A percentile compares a stretch with the other conserved stretches of the same genome.
phyloP scores from a whole-genome alignment of 108 stramenopile genomes.

The Pelagomonas calceolata region DNA sequence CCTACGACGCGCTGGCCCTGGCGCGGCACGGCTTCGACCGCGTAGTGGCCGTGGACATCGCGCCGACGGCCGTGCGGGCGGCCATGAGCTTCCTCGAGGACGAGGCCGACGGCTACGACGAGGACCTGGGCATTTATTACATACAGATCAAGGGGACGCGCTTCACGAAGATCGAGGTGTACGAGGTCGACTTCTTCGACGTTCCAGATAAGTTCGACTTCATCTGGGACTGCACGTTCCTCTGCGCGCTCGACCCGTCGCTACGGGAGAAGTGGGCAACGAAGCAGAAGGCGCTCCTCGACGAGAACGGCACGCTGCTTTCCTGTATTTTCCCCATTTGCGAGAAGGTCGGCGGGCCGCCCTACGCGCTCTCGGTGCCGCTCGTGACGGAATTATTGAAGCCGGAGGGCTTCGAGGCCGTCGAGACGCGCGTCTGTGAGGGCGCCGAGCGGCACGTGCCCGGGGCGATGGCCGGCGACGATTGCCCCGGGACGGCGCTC shows the following conservation, averaged over 20 bases:
- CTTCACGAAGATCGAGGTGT: background rate
- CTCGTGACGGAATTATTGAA: background rate
- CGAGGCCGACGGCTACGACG: background rate
- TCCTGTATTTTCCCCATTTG: slow-evolving; percentile 29
- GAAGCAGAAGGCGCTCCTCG: slow-evolving; percentile 19
- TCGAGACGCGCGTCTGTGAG: background rate
- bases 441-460: background rate
- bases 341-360: slow-evolving; percentile 29
- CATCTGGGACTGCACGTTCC: slow-evolving; percentile 36
- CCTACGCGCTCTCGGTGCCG: slow-evolving; percentile 13
- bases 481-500: too few species aligned
- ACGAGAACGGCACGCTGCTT: slow-evolving; percentile 25
- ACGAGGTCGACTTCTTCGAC: slow-evolving; percentile 1
- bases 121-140: background rate
- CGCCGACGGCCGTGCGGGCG: background rate
- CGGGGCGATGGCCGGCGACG: background rate
- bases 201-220: slow-evolving; percentile 18
- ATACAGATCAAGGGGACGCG: background rate
- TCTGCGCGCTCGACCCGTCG: slow-evolving; percentile 29
- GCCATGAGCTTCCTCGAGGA: background rate
- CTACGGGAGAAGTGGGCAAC: slow-evolving; percentile 23
- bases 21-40: slow-evolving; percentile 3
- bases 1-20: slow-evolving; percentile 8
- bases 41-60: slow-evolving; percentile 5
- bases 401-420: slow-evolving; percentile 1